These are phyloP conservation scores for Suillus placidus DNA, from an alignment of 768 basidiomycete species.

Conservation along the genomic window DNA sequence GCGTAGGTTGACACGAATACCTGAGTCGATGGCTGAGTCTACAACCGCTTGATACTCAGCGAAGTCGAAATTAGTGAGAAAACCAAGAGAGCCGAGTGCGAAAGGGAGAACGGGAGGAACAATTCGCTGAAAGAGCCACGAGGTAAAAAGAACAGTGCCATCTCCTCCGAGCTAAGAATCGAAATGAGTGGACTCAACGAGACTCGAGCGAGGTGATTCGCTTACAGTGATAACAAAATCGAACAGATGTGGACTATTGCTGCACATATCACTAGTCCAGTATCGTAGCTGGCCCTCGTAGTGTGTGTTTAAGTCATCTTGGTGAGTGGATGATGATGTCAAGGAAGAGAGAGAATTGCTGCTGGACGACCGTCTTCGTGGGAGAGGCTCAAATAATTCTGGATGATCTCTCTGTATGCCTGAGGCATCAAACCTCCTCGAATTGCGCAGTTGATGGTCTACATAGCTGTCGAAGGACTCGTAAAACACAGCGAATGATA, in stretches of 20 bases:
- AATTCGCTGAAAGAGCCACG: constrained; percentile 98
- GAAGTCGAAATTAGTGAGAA: constrained; percentile 97
- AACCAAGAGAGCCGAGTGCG: constrained; percentile 95
- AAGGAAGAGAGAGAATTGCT: constrained; percentile 61
- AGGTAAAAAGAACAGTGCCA: constrained; percentile 97
- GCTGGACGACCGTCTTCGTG: constrained; percentile 73
- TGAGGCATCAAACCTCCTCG: constrained; percentile 91
- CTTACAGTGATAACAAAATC: constrained; percentile 97
- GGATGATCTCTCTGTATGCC: constrained; percentile 88
- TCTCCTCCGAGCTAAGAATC: constrained; percentile 86
- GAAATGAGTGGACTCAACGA: constrained; percentile 17
- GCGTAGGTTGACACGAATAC: constrained; percentile 95
- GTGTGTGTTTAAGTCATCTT: constrained; percentile 39
- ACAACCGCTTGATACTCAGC: constrained; percentile 82
- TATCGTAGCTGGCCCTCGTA: constrained; percentile 94
- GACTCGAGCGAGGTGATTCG: constrained; percentile 15
- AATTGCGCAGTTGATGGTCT: constrained; percentile 85
- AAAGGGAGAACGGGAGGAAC: constrained; percentile 99
- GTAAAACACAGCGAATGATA: constrained; percentile 19
- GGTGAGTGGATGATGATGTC: constrained; percentile 46
- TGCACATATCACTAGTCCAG: constrained; percentile 98
- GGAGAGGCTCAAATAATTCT: constrained; percentile 80
- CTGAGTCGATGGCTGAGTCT: constrained; percentile 85
- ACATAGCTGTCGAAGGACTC: constrained; percentile 68
- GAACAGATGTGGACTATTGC: constrained; percentile 85